Evolutionary conservation across 805 yeast genomes (phyloP).

Genomic region (Candida xiaguanensis): DNA sequence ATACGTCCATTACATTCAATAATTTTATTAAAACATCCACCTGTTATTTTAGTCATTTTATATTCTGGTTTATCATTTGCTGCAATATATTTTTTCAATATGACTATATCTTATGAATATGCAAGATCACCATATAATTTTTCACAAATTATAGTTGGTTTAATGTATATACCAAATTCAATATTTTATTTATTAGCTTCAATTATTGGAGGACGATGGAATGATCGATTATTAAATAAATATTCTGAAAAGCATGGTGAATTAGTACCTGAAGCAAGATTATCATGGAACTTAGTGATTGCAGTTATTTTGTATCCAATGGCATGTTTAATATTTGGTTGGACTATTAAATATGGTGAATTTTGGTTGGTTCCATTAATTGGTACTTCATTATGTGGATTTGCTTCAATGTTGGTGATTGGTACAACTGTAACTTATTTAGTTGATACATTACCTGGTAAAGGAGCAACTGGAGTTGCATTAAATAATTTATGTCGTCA

Average conservation of each 20-base stretch:
- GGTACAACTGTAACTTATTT: conserved; percentile 78
- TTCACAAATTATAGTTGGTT: conserved; percentile 61
- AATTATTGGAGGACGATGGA: conserved; percentile 78
- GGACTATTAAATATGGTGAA: conserved; percentile 65
- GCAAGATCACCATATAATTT: conserved; percentile 67
- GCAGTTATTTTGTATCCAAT: conserved; percentile 64
- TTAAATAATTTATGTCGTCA: conserved; percentile 72
- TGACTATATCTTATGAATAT: conserved; percentile 65
- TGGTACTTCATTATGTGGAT: conserved; percentile 80
- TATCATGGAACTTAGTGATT: conserved; percentile 66
- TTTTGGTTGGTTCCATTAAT: conserved; percentile 79
- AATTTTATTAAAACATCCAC: conserved; percentile 63
- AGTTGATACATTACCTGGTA: conserved; percentile 81
- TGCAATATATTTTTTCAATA: conserved; percentile 66
- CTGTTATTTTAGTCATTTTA: conserved; percentile 61
- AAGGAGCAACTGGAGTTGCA: conserved; percentile 88
- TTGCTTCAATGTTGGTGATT: conserved; percentile 78
- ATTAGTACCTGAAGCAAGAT: conserved; percentile 70
- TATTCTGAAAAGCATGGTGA: conserved; percentile 58
- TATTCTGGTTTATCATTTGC: conserved; percentile 74
- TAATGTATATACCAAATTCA: conserved; percentile 80
- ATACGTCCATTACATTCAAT: conserved; percentile 62
- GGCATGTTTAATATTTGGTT: conserved; percentile 71
- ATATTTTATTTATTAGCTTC: conserved; percentile 73
- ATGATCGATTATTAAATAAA: conserved; percentile 54